phyloP scores from a whole-genome alignment of 2,329 filamentous ascomycete genomes.

The Ceratocystis diversiconidia region DNA sequence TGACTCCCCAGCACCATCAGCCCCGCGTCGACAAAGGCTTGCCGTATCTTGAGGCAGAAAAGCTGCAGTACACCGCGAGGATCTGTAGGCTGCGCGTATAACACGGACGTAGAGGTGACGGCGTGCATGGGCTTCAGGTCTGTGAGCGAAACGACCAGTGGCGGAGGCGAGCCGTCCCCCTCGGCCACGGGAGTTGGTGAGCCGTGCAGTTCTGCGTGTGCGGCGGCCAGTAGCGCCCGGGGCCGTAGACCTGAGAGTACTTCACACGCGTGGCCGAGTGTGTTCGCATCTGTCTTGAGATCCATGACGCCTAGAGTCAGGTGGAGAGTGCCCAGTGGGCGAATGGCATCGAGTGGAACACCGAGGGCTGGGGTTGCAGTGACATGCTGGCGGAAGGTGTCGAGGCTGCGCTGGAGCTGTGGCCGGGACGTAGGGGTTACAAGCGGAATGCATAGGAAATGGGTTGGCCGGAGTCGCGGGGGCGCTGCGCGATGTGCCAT shows the following conservation, averaged over 20 bases:
- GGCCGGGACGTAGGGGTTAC: slow-evolving; percentile 44
- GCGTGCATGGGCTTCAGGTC: slow-evolving; percentile 49
- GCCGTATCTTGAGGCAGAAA: slow-evolving; percentile 44
- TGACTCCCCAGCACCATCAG: slow-evolving; percentile 41
- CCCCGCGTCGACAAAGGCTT: slow-evolving; percentile 39
- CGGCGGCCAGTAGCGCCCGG: slow-evolving; percentile 12
- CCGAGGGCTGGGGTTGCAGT: slow-evolving; percentile 27
- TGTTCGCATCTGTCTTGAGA: slow-evolving; percentile 28
- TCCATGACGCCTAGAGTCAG: slow-evolving; percentile 79
- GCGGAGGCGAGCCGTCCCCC: slow-evolving; percentile 14
- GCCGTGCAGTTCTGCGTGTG: slow-evolving; percentile 19
- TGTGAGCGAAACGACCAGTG: slow-evolving; percentile 34
- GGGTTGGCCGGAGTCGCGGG: slow-evolving; percentile 39
- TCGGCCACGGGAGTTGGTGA: not conserved
- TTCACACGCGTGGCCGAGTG: slow-evolving; percentile 21
- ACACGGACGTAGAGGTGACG: slow-evolving; percentile 41
- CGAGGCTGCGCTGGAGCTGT: slow-evolving; percentile 50
- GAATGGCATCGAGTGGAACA: slow-evolving; percentile 52
- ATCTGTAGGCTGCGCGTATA: slow-evolving; percentile 51
- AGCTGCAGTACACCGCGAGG: slow-evolving; percentile 33
- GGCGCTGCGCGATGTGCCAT: not conserved
- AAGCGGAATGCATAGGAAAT: slow-evolving; percentile 66
- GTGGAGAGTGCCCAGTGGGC: slow-evolving; percentile 69
- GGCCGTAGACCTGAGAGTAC: slow-evolving; percentile 26
- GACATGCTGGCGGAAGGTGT: slow-evolving; percentile 47